phyloP scores from a whole-genome alignment of 1,139 yeast genomes.

The Sugiyamaella sp. region DNA sequence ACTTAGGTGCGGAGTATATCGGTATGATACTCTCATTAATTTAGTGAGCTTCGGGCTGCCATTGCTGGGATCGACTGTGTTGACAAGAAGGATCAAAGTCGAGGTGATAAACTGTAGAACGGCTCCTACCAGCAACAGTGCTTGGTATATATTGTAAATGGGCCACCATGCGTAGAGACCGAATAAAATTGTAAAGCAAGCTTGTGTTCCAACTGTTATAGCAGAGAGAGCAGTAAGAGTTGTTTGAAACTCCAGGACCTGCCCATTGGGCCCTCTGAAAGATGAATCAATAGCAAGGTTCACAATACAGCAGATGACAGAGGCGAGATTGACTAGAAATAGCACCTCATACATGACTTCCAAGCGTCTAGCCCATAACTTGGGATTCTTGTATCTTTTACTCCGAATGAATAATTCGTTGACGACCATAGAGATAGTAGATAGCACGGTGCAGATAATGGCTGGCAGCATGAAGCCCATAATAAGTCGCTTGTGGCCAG shows the following conservation, averaged over 20 bases:
- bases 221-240: conserved; percentile 25
- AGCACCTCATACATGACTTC: conserved; percentile 16
- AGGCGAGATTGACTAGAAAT: conserved; percentile 13
- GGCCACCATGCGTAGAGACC: conserved; percentile 34
- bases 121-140: conserved; percentile 32
- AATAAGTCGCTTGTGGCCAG: conserved; percentile 2
- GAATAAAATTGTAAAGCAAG: conserved; percentile 25
- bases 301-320: conserved; percentile 19
- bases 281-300: conserved; percentile 19
- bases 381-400: conserved; percentile 3
- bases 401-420: conserved; percentile 3
- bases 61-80: conserved; percentile 11
- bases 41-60: conserved; percentile 5
- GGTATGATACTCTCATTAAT: conserved; percentile 17
- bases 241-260: conserved; percentile 6
- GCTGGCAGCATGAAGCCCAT: conserved; percentile 17
- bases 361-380: neutral
- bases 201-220: conserved; percentile 23
- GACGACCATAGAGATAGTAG: conserved; percentile 6
- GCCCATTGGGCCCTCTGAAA: neutral
- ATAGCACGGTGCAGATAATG: conserved; percentile 2
- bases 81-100: conserved; percentile 26
- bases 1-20: conserved; percentile 33
- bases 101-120: conserved; percentile 35
- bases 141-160: conserved; percentile 33